phyloP scores from a whole-genome alignment of 345 rosid genomes.

The Pistacia atlantica region DNA sequence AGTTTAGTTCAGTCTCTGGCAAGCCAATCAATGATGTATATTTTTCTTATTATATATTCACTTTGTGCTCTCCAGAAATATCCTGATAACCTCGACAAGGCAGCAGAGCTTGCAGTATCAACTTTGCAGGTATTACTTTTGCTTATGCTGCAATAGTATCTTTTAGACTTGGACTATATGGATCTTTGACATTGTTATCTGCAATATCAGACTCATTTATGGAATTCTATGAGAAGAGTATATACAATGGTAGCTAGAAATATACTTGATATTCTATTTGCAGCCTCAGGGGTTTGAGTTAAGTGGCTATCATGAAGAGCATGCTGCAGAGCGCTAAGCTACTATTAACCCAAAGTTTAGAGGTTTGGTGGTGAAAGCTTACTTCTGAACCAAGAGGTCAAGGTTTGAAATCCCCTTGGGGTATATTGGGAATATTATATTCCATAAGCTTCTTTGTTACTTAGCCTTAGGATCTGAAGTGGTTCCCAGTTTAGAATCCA shows the following conservation, averaged over 20 bases:
- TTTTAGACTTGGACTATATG: not conserved
- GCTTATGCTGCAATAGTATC: not conserved
- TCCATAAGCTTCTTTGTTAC: too few relatives aligned
- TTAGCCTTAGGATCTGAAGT: too few relatives aligned
- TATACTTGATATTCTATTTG: not conserved
- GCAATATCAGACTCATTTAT: not conserved
- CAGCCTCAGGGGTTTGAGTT: not conserved
- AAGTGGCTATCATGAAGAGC: not conserved
- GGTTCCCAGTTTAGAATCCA: too few relatives aligned
- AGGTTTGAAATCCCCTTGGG: too few relatives aligned
- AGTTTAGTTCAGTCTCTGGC: not conserved
- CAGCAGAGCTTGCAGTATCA: slow-evolving; percentile 97
- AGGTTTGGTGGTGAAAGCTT: too few relatives aligned
- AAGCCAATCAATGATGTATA: not conserved
- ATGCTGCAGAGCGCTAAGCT: not conserved
- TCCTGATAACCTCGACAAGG: slow-evolving; percentile 72
- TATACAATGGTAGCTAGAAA: not conserved
- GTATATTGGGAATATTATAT: too few relatives aligned
- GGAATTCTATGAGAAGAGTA: not conserved
- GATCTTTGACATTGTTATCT: not conserved
- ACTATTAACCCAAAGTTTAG: too few relatives aligned
- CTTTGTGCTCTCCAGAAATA: slow-evolving; percentile 61
- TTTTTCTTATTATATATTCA: slow-evolving; percentile 12
- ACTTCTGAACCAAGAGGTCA: too few relatives aligned
- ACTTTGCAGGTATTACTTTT: slow-evolving; percentile 77